Conservation (phyloP, 176 grass and related monocot genomes). For the Eleusine indica region DNA sequence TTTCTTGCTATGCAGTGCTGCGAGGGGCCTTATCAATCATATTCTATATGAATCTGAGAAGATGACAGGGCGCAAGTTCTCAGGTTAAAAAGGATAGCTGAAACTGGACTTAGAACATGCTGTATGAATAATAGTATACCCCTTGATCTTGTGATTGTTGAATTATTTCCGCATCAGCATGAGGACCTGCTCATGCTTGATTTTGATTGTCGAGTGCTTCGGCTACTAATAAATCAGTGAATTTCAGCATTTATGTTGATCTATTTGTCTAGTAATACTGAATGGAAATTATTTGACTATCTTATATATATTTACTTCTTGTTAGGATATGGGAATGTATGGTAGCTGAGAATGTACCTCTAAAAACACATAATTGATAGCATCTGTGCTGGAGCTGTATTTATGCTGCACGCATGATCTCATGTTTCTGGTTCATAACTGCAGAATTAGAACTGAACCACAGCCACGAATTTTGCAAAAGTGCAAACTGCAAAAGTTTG, state of each 20-base stretch:
- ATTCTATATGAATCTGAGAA: slow-evolving; percentile 87
- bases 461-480: slow-evolving; percentile 24
- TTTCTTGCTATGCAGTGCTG: slow-evolving; percentile 70
- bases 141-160: slow-evolving; percentile 12
- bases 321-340: slow-evolving; percentile 7
- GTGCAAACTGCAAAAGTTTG: not conserved
- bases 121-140: slow-evolving; percentile 43
- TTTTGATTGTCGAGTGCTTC: not conserved
- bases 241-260: not conserved
- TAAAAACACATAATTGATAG: not conserved
- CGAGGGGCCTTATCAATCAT: slow-evolving; percentile 97
- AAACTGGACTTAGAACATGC: not conserved
- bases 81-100: slow-evolving; percentile 52
- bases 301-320: not conserved
- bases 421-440: slow-evolving; percentile 6
- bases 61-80: slow-evolving; percentile 77
- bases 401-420: not conserved
- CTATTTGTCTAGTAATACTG: not conserved
- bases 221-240: slow-evolving; percentile 16
- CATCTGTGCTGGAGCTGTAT: not conserved
- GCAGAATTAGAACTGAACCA: not conserved
- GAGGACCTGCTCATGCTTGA: slow-evolving; percentile 22
- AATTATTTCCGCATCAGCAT: not conserved
- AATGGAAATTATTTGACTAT: slow-evolving; percentile 1
- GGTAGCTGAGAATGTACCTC: slow-evolving; percentile 7